phyloP scores from a whole-genome alignment of 495 filamentous ascomycete species.

The Neurospora intermedia region DNA sequence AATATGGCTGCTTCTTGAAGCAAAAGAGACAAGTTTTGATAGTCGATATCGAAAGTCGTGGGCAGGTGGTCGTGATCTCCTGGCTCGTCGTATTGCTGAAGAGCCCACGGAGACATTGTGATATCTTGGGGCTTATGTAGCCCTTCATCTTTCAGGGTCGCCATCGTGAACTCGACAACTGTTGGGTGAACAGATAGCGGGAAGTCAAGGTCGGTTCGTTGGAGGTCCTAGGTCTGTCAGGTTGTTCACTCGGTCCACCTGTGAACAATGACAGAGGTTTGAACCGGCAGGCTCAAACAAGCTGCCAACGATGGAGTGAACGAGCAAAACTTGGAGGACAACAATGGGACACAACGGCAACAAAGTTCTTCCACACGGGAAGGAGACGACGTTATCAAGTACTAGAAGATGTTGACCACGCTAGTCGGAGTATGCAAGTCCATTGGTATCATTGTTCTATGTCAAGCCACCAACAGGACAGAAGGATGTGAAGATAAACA shows the following conservation, averaged over 20 bases:
- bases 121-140: background rate
- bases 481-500: background rate
- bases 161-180: background rate
- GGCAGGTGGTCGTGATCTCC: background rate
- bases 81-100: background rate
- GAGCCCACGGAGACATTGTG: background rate
- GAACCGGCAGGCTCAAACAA: background rate
- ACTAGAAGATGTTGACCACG: background rate
- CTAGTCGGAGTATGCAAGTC: background rate
- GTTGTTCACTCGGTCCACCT: background rate
- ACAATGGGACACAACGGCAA: background rate
- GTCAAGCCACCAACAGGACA: background rate
- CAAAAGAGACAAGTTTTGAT: background rate
- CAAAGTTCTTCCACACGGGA: background rate
- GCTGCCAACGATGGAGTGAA: background rate
- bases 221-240: background rate
- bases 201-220: background rate
- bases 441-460: background rate
- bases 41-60: background rate
- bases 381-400: background rate
- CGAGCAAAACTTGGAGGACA: background rate
- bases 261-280: background rate
- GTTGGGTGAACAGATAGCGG: background rate
- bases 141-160: background rate
- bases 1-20: background rate